Base-by-base conservation (phyloP, 495 filamentous ascomycete genomes). In the Corynascus novoguineensis region DNA sequence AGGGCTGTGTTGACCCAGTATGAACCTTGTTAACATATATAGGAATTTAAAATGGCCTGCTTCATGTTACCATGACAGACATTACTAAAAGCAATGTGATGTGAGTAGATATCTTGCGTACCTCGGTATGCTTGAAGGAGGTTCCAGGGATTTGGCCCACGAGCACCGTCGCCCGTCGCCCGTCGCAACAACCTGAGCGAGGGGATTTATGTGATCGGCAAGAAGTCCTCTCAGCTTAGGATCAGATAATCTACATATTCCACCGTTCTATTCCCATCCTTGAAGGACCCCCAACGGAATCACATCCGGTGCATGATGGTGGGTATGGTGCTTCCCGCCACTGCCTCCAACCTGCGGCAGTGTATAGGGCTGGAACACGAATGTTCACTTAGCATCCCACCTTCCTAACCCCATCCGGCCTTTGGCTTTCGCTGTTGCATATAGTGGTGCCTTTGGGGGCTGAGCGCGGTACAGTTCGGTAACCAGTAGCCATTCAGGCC, bases 241-340 rank as follows among this genome's bases (percentile, higher is more conserved):
- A 41, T 21, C 29, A 5, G 29, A 31, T 10, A 5, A 6, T 41
- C 17, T 41, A 2, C 37, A 17, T 41, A n/a, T 17, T 41, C 37
- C 32, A 24, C 48, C 48, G 19, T 52, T 11, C 32, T 25, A 19
- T 19, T 25, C 22, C 22, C 4, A 52, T 21, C 9, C 15, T 22
- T 29, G 15, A 15, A n/a, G 3, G 4, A 28, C 35, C 9, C 14
- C 14, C 35, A 2, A 19, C 50, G 38, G 50, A 42, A 53, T 25
- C 6, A 19, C 27, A 42, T 53, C 50, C 50, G 22, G 50, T 53
- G 50, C 50, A 53, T 53, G 24, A 15, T 53, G 19, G 5, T n/a
- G 50, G 14, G 37, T 28, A 37, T 15, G 31, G 48, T 50, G 17
- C 19, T 32, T 24, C 31, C 11, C 19, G 10, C 6, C 12, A 15